Evolutionary conservation across 2,329 filamentous ascomycete species (phyloP), one percentile per base, ranked within the genome.

Genomic region (Ophiosphaerella korrae): DNA sequence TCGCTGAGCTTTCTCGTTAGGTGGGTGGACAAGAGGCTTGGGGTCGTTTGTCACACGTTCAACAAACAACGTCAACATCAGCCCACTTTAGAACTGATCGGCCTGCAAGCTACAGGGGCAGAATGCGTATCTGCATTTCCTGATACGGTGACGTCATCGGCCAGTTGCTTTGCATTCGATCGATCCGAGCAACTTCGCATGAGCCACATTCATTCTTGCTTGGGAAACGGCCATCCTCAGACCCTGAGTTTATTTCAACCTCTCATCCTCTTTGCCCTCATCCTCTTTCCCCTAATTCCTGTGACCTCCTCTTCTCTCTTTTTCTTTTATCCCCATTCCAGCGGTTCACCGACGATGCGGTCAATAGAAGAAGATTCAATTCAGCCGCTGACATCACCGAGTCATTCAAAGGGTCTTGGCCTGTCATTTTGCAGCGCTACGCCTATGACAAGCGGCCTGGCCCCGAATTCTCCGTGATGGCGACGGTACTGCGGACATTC

Each of bases 141-240:
- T 3, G 26, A 29, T 11, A n/a, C 32, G 8, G 38, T 50, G 48
- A 50, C 37, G 42, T 38, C 24, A 37, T 24, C 24, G 36, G 14
- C 8, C 16, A 3, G 24, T 3, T 7, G 24, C 29, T 46, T 21
- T n/a, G 24, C n/a, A n/a, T 33, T 45, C 41, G 45, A 45, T 45
- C 50, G 50, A 48, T 48, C 41, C 41, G 44, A 42, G 26, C 42
- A 53, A 38, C 45, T 53, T 48, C 41, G 29, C 35, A 33, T 14
- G 24, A 40, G 33, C 26, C 50, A 41, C 21, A 23, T 35, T 32
- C 41, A 37, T 8, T 14, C 14, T 3, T 36, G 38, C 35, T 42
- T 45, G 42, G 36, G 34, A 37, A 37, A 24, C 16, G 7, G 18
- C 14, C 36, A 37, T 21, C 32, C 14, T 35, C 42, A 13, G 35